Evolutionary conservation across 352 stramenopile species (phyloP).

Genomic region (Globisporangium perplexum): DNA sequence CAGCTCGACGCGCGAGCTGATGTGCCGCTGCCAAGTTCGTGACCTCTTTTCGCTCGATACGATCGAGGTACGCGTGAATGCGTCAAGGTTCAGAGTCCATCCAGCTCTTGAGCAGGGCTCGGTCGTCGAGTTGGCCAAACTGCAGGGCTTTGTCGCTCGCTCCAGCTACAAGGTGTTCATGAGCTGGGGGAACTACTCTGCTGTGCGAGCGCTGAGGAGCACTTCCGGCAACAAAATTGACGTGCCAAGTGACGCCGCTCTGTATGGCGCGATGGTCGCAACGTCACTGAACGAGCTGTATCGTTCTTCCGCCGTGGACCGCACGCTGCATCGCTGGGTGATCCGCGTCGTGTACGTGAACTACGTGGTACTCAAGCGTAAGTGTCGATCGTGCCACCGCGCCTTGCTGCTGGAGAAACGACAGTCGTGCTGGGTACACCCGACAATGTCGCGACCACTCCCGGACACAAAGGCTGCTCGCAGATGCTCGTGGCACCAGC

Average conservation of each 20-base stretch:
- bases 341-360: conserved; percentile 68
- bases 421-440: conserved; percentile 37
- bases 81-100: conserved; percentile 30
- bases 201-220: conserved; percentile 8
- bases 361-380: conserved; percentile 71
- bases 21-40: conserved; percentile 30
- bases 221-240: neutral
- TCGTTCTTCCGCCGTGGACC: conserved; percentile 27
- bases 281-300: conserved; percentile 47
- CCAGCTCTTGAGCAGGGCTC: conserved; percentile 20
- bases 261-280: conserved; percentile 36
- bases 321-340: conserved; percentile 46
- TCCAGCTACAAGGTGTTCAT: conserved; percentile 59
- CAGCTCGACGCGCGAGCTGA: conserved; percentile 11
- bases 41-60: conserved; percentile 36
- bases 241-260: conserved; percentile 16
- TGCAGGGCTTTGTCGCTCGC: conserved; percentile 52
- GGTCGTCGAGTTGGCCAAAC: conserved; percentile 46
- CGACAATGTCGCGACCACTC: neutral
- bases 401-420: conserved; percentile 36
- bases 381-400: conserved; percentile 50
- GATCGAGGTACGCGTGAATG: conserved; percentile 44
- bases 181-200: conserved; percentile 40
- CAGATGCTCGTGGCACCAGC: conserved; percentile 26
- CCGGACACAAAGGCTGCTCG: conserved; percentile 3